Evolutionary conservation across 306 rosid genomes (phyloP), one percentile per base, ranked within the genome.

Genomic region (Fagus crenata): DNA sequence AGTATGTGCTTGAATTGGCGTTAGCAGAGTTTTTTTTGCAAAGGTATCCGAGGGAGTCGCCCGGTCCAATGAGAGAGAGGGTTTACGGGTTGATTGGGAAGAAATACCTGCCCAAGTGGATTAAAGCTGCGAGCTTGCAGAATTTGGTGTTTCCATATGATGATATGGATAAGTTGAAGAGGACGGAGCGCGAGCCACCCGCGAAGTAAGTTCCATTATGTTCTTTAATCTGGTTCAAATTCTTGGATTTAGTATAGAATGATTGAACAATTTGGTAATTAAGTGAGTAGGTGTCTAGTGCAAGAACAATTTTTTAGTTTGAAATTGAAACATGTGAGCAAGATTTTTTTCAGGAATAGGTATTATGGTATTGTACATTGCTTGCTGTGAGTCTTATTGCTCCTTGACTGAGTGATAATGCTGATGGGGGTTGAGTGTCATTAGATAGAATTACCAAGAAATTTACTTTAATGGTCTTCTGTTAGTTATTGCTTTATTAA

Each of bases 31-130:
- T 75, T 39, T 95, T 90, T 81, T 78, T 95, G 87, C 99, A 92
- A 89, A 82, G 97, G 78, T 95, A 92, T 87, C 99, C 99, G 28
- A 90, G 93, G 87, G 99, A 95, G 81, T 85, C 96, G 5, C 99
- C 99, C 1, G 97, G 96, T 76, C 99, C 99, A 0, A 92, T 95
- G 97, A 89, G 99, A 83, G 99, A 95, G 86, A 90, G 99, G 72
- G 97, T 95, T 75, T 92, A 73, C 70, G 97, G 73, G 39, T 81
- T 92, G 76, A 95, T 89, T 67, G 99, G 99, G 79, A 95, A 95
- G 89, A 82, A 88, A 78, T 82, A 67, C 79, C 81, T 95, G 84
- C 97, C 97, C 4, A 67, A 54, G 84, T 90, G 99, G 97, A 89
- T 92, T 68, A 87, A 90, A 83, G 97, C 93, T 0, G 99, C 99